Percentiles rank a stretch among this genome's conserved stretches.
Conservation (phyloP, 2,329 filamentous ascomycete species). For the Neonectria punicea region DNA sequence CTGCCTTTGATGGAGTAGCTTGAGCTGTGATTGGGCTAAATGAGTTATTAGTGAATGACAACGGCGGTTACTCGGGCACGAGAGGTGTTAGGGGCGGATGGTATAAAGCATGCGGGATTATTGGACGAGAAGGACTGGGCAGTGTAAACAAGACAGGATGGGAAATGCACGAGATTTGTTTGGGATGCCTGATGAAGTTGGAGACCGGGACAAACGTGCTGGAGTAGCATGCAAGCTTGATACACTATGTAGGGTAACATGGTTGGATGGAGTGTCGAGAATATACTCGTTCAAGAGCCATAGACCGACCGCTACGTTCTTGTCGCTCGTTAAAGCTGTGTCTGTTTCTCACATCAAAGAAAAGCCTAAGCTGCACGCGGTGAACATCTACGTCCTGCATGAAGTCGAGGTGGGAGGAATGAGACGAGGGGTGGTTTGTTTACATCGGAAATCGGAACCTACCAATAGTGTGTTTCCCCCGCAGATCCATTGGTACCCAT, state of each 20-base stretch:
- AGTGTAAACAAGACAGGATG: not conserved
- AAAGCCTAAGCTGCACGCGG: not conserved
- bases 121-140: not conserved
- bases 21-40: constrained; percentile 7
- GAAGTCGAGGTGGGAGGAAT: not conserved
- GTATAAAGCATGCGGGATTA: not conserved
- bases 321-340: not conserved
- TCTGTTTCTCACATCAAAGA: not conserved
- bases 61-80: not conserved
- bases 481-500: constrained; percentile 4
- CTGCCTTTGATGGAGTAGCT: not conserved
- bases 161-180: not conserved
- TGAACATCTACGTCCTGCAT: not conserved
- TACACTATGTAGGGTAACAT: not conserved
- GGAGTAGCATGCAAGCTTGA: not conserved
- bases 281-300: too few relatives aligned
- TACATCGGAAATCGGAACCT: not conserved
- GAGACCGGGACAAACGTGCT: not conserved
- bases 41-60: not conserved
- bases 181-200: not conserved
- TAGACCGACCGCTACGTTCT: too few relatives aligned
- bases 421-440: constrained; percentile 14
- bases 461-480: not conserved
- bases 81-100: too few relatives aligned
- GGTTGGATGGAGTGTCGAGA: not conserved